A percentile compares a stretch with the other conserved stretches of the same genome.
Conservation (phyloP, 176 grass and related monocot genomes). For the Aegilops longissima region DNA sequence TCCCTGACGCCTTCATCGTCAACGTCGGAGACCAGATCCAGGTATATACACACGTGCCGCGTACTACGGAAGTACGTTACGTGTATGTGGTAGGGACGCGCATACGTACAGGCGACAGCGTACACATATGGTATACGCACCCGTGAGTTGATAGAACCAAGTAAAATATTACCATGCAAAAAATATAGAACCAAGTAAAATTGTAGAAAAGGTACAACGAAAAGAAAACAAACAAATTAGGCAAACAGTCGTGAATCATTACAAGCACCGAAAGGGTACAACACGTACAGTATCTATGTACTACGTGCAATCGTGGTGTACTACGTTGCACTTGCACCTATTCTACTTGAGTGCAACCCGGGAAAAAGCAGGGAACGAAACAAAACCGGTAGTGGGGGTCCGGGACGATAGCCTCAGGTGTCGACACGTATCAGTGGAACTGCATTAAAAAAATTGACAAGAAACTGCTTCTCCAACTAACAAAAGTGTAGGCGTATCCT, state of each 20-base stretch:
- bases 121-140: background rate
- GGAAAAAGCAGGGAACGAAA: background rate
- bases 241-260: background rate
- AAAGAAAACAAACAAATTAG: background rate
- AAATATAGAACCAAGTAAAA: background rate
- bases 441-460: background rate
- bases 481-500: background rate
- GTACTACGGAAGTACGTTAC: background rate
- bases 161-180: background rate
- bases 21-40: conserved; percentile 88
- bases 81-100: background rate
- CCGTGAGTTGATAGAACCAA: background rate
- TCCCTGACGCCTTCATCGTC: conserved; percentile 66
- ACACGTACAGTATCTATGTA: background rate
- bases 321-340: background rate
- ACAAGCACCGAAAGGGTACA: background rate
- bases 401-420: background rate
- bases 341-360: background rate
- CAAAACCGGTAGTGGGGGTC: background rate
- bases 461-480: background rate
- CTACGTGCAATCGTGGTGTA: background rate
- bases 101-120: background rate
- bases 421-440: conserved; percentile 13
- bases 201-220: background rate
- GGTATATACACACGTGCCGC: conserved; percentile 40